A percentile compares a stretch with the other conserved stretches of the same genome.
Conservation (phyloP, 768 basidiomycete genomes). For the Pleurotus platypus region DNA sequence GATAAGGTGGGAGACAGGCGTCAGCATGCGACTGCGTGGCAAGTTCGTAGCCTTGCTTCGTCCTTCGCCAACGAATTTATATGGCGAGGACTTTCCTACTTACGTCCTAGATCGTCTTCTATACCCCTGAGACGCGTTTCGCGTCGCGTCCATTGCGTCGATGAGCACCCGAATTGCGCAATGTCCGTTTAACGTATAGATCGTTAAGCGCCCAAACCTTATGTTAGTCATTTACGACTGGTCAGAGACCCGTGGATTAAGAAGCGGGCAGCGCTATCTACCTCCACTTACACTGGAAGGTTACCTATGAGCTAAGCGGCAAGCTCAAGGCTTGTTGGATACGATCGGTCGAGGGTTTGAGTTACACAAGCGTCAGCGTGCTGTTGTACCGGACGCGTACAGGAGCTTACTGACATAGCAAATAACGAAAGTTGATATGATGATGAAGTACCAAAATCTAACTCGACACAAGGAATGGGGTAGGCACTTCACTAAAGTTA, state of each 20-base stretch:
- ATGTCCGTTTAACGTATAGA: background rate
- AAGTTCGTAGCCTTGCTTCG: background rate
- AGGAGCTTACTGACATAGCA: too few species aligned
- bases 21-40: background rate
- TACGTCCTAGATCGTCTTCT: background rate
- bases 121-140: background rate
- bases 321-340: too few species aligned
- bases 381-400: too few species aligned
- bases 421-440: background rate
- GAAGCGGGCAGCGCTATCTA: too few species aligned
- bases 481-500: background rate
- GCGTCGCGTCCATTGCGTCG: background rate
- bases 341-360: too few species aligned
- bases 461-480: background rate
- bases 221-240: too few species aligned
- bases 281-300: too few species aligned
- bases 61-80: background rate
- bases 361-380: too few species aligned
- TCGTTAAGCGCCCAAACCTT: too few species aligned
- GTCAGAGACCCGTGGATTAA: too few species aligned
- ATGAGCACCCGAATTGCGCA: background rate
- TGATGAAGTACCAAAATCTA: background rate
- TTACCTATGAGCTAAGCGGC: too few species aligned
- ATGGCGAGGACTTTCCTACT: background rate
- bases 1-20: slow-evolving; percentile 6